A percentile compares a stretch with the other conserved stretches of the same genome.
Conservation (phyloP, 192 early-diverging fungal species). For the Gonapodya prolifera region DNA sequence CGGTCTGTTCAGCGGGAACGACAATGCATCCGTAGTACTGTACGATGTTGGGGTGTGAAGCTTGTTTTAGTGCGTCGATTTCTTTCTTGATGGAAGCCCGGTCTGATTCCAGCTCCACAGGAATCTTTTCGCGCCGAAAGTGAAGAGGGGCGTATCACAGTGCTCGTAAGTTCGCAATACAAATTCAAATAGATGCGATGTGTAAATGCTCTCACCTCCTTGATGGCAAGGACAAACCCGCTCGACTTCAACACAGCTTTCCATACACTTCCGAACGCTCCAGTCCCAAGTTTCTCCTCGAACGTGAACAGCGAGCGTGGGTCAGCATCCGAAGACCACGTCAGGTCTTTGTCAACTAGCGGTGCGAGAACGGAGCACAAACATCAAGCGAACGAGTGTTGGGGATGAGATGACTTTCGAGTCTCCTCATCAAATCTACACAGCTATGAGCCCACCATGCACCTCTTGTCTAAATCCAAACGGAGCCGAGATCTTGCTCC, state of each 20-base stretch:
- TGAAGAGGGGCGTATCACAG: not conserved
- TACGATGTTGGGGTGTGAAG: slow-evolving; percentile 25
- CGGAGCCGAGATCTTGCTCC: not conserved
- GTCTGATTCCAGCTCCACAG: slow-evolving; percentile 8
- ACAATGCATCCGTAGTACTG: slow-evolving; percentile 26
- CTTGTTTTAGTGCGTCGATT: slow-evolving; percentile 25
- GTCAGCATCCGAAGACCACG: not conserved
- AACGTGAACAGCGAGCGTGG: not conserved
- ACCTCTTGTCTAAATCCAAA: not conserved
- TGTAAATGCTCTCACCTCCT: too few relatives aligned
- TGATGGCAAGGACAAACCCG: slow-evolving; percentile 28
- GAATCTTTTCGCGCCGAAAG: too few relatives aligned
- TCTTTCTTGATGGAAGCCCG: slow-evolving; percentile 24
- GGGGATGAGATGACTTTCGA: too few relatives aligned
- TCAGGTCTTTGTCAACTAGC: not conserved
- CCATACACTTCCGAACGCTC: slow-evolving; percentile 26
- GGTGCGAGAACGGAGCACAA: not conserved
- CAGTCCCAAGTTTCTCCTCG: not conserved
- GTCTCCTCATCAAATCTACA: too few relatives aligned
- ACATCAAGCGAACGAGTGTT: not conserved
- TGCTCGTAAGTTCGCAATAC: too few relatives aligned
- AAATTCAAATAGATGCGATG: too few relatives aligned
- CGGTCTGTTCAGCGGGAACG: slow-evolving; percentile 14
- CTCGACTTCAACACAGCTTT: slow-evolving; percentile 22
- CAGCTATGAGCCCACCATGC: not conserved